Percentiles rank a stretch among this genome's conserved stretches.
Conservation (phyloP, 768 basidiomycete genomes). For the Pulveroboletus frians region DNA sequence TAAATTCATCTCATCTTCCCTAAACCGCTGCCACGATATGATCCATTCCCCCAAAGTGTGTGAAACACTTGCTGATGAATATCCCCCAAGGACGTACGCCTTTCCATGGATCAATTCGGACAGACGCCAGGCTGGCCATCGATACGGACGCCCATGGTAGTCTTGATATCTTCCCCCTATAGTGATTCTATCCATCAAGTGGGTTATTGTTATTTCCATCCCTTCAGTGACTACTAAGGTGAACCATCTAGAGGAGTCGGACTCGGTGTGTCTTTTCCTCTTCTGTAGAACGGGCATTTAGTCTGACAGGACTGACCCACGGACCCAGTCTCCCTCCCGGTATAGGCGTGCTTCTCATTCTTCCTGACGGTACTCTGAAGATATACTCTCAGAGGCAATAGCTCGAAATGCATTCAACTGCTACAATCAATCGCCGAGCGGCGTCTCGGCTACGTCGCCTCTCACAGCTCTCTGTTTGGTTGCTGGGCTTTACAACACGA, state of each 20-base stretch:
- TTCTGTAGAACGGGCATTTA: neutral
- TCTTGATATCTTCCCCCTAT: too few species aligned
- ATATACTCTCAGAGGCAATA: constrained; percentile 8
- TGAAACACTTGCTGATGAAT: too few species aligned
- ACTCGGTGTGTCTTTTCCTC: neutral
- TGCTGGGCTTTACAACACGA: constrained; percentile 5
- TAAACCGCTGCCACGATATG: too few species aligned
- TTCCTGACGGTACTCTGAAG: constrained; percentile 25
- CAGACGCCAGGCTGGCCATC: too few species aligned
- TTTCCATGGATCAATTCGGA: too few species aligned
- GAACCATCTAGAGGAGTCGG: neutral
- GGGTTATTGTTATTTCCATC: constrained; percentile 6
- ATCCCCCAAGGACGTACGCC: too few species aligned
- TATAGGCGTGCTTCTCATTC: constrained; percentile 29
- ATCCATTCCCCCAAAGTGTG: too few species aligned
- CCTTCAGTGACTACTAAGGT: constrained; percentile 9
- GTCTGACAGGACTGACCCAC: neutral
- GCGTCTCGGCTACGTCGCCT: constrained; percentile 5
- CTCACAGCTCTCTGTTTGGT: constrained; percentile 22
- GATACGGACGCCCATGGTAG: too few species aligned
- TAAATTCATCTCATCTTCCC: too few species aligned
- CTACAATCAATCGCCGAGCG: constrained; percentile 22
- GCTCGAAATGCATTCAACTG: constrained; percentile 18
- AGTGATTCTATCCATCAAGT: neutral
- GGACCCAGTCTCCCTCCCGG: constrained; percentile 7